These are phyloP conservation scores for Udeniomyces megalosporus DNA, from an alignment of 768 basidiomycete species.

Conservation along the genomic window DNA sequence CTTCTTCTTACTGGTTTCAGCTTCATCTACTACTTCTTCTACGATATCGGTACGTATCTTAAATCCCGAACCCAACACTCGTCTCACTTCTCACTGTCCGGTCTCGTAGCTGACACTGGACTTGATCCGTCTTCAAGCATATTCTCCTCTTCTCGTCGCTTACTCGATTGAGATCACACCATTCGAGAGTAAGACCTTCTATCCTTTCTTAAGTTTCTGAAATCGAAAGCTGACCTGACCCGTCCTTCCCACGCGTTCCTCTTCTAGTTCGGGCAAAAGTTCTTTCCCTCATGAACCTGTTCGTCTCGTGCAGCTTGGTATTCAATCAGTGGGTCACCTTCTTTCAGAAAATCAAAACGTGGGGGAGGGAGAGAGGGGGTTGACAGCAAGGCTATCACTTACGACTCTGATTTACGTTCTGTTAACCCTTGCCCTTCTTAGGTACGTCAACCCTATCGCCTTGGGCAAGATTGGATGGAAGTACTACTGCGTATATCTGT, in stretches of 20 bases:
- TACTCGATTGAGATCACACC: conserved; percentile 84
- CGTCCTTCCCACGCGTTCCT: background rate
- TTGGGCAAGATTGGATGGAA: conserved; percentile 42
- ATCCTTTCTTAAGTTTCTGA: too few species aligned
- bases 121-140: too few species aligned
- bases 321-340: conserved; percentile 66
- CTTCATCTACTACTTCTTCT: conserved; percentile 37
- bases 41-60: conserved; percentile 38
- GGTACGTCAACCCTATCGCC: conserved; percentile 61
- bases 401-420: too few species aligned
- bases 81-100: background rate
- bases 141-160: conserved; percentile 68
- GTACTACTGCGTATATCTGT: conserved; percentile 19
- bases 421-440: too few species aligned
- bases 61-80: too few species aligned
- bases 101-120: too few species aligned
- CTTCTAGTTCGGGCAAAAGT: background rate
- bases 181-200: conserved; percentile 41
- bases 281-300: conserved; percentile 4
- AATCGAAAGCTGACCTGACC: too few species aligned
- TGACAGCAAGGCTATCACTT: too few species aligned
- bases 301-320: conserved; percentile 58
- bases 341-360: too few species aligned
- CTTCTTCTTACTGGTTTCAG: background rate
- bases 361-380: too few species aligned